Conservation (phyloP, 352 stramenopile genomes). For the Phytopythium cucurbitacearum region DNA sequence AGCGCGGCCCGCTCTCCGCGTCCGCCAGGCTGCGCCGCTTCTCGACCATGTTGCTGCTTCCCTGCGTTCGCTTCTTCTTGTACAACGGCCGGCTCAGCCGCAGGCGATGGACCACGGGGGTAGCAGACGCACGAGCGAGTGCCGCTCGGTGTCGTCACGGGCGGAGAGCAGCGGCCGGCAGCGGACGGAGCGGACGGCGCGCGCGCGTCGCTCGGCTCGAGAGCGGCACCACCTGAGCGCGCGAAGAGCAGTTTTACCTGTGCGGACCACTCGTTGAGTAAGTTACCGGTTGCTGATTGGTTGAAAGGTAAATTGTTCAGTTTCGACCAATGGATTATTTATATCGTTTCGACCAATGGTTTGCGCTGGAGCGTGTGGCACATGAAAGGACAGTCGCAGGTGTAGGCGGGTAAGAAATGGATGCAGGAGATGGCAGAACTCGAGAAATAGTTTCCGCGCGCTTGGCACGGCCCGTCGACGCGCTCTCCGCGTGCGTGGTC, state of each 20-base stretch:
- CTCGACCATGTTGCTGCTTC: slow-evolving; percentile 29
- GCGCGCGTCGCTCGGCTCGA: background rate
- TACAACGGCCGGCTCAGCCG: too few species aligned
- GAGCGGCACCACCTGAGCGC: background rate
- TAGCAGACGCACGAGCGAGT: too few species aligned
- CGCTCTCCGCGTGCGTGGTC: background rate
- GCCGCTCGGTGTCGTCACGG: too few species aligned
- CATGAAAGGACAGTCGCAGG: background rate
- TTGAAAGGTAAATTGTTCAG: background rate
- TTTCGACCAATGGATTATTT: slow-evolving; percentile 6
- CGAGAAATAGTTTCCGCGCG: slow-evolving; percentile 34
- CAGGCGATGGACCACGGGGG: too few species aligned
- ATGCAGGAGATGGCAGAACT: background rate
- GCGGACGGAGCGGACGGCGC: background rate
- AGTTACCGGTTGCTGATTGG: slow-evolving; percentile 3
- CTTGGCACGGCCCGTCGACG: slow-evolving; percentile 3
- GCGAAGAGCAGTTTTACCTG: background rate
- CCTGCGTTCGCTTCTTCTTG: too few species aligned
- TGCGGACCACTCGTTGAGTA: slow-evolving; percentile 1
- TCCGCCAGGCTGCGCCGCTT: slow-evolving; percentile 35
- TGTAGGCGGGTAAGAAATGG: background rate
- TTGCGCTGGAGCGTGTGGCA: background rate
- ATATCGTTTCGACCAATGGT: slow-evolving; percentile 20
- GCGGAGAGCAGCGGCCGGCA: too few species aligned
- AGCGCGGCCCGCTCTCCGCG: slow-evolving; percentile 4